A percentile compares a stretch with the other conserved stretches of the same genome.
Evolutionary conservation across 116 monocot genomes (phyloP).

Genomic region (Cymodocea nodosa): DNA sequence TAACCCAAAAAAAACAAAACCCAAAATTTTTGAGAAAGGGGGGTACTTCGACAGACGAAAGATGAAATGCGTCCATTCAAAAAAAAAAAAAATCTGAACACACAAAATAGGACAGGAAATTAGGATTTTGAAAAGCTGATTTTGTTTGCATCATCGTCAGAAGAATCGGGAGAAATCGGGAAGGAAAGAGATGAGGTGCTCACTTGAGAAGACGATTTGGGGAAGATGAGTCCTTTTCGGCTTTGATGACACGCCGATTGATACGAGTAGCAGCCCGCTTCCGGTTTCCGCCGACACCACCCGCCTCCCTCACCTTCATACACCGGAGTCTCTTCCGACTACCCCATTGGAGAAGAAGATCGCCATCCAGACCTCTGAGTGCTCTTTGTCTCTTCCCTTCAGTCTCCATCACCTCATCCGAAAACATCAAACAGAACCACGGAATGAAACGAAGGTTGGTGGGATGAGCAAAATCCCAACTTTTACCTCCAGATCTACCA

Average conservation of each 20-base stretch:
- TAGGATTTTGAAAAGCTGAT: too few species aligned
- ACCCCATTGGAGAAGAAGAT: conserved; percentile 74
- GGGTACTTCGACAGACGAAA: not conserved
- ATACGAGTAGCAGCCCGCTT: conserved; percentile 24
- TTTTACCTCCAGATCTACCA: conserved; percentile 1
- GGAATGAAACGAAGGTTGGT: not conserved
- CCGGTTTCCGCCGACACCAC: conserved; percentile 18
- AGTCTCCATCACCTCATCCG: conserved; percentile 28
- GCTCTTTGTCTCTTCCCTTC: conserved; percentile 24
- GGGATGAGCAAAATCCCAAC: not conserved
- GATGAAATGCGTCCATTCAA: too few species aligned
- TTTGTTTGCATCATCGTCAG: too few species aligned
- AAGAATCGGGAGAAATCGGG: too few species aligned
- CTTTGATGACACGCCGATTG: conserved; percentile 37
- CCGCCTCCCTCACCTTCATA: conserved; percentile 46
- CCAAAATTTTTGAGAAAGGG: not conserved
- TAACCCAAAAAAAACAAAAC: not conserved
- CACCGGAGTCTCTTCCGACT: conserved; percentile 73
- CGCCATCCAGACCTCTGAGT: conserved; percentile 22
- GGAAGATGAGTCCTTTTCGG: conserved; percentile 32
- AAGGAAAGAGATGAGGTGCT: not conserved
- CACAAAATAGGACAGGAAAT: too few species aligned
- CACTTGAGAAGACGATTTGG: conserved; percentile 3
- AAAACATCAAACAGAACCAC: not conserved
- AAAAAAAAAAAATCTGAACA: too few species aligned